phyloP scores from a whole-genome alignment of 441 rosid species.

The Arabidopsis lyrata region DNA sequence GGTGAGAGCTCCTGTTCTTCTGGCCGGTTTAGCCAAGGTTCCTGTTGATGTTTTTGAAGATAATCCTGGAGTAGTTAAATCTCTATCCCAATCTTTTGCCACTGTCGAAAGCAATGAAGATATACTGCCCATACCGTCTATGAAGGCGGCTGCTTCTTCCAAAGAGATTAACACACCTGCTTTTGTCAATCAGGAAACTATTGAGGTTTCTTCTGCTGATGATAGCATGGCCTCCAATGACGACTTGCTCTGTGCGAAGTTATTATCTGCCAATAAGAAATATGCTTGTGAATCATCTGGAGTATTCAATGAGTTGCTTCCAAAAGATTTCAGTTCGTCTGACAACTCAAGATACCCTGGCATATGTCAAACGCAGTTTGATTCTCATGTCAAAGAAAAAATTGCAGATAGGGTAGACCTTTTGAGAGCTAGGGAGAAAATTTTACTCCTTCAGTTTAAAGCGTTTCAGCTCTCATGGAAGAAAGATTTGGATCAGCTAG shows the following conservation, averaged over 20 bases:
- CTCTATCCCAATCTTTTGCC: constrained; percentile 49
- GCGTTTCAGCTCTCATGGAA: constrained; percentile 82
- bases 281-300: constrained; percentile 66
- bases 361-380: constrained; percentile 43
- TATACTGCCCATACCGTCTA: constrained; percentile 41
- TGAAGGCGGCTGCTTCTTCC: constrained; percentile 37
- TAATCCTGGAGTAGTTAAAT: constrained; percentile 78
- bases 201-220: constrained; percentile 41
- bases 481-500: constrained; percentile 73
- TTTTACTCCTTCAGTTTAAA: constrained; percentile 78
- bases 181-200: constrained; percentile 45
- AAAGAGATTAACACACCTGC: constrained; percentile 39
- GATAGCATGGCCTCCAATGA: constrained; percentile 37
- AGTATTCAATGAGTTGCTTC: constrained; percentile 61
- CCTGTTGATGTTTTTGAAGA: constrained; percentile 49
- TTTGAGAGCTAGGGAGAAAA: constrained; percentile 80
- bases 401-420: constrained; percentile 55
- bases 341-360: constrained; percentile 48
- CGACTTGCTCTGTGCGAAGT: constrained; percentile 49
- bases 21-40: constrained; percentile 50
- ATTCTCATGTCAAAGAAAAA: constrained; percentile 55
- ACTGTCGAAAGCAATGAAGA: constrained; percentile 44
- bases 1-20: constrained; percentile 48
- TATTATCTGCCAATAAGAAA: constrained; percentile 72
- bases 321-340: constrained; percentile 49